Evolutionary conservation across 2,329 filamentous ascomycete genomes (phyloP).

Genomic region (Colletotrichum godetiae): DNA sequence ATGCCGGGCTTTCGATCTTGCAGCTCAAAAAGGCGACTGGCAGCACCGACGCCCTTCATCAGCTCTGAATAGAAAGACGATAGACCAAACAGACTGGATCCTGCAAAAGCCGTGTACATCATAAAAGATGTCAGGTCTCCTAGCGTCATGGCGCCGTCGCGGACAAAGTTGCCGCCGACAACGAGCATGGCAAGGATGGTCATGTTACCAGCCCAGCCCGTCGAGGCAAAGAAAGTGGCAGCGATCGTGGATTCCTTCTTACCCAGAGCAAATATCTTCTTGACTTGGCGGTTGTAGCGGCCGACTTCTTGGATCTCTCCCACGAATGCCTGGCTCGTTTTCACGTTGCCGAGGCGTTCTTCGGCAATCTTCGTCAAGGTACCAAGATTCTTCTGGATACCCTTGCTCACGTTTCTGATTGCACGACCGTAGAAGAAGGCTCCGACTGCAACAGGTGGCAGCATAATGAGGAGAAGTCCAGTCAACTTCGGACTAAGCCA

Average conservation of each 20-base stretch:
- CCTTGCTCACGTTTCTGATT: conserved; percentile 88
- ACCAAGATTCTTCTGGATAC: conserved; percentile 94
- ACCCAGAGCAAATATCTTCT: conserved; percentile 90
- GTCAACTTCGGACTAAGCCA: conserved; percentile 94
- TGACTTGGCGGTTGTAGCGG: conserved; percentile 92
- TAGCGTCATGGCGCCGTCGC: conserved; percentile 85
- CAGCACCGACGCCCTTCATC: conserved; percentile 98
- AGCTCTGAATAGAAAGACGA: conserved; percentile 97
- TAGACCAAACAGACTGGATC: conserved; percentile 90
- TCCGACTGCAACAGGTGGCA: conserved; percentile 89
- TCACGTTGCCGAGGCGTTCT: conserved; percentile 95
- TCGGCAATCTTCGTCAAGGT: conserved; percentile 97
- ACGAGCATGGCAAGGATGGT: conserved; percentile 92
- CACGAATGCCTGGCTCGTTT: conserved; percentile 95
- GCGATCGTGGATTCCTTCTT: conserved; percentile 88
- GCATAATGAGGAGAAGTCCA: conserved; percentile 85
- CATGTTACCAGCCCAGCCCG: conserved; percentile 95
- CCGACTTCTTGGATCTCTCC: conserved; percentile 91
- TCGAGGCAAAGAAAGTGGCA: conserved; percentile 88
- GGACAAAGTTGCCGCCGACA: conserved; percentile 90
- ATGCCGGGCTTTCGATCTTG: conserved; percentile 91
- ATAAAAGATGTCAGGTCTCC: conserved; percentile 96
- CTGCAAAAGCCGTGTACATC: conserved; percentile 94
- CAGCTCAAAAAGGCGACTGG: conserved; percentile 94
- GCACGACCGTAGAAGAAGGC: conserved; percentile 92